Evolutionary conservation across 2,329 filamentous ascomycete genomes (phyloP).

Genomic region (Fusarium udum): DNA sequence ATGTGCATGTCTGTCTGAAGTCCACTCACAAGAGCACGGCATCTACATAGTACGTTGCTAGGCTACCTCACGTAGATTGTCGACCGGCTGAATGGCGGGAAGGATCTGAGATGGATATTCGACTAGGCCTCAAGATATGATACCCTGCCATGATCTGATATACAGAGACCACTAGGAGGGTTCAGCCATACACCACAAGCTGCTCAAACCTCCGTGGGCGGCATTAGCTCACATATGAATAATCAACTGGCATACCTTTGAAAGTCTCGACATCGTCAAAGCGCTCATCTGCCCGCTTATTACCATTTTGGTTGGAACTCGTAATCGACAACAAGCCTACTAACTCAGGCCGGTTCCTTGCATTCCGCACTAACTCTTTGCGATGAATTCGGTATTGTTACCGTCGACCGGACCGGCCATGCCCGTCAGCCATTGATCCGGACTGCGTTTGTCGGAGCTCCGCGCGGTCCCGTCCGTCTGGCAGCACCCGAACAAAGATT

Average conservation of each 20-base stretch:
- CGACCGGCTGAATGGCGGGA: constrained; percentile 1
- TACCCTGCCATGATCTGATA: constrained; percentile 10
- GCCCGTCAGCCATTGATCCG: constrained; percentile 31
- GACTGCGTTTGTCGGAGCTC: constrained; percentile 25
- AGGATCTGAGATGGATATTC: constrained; percentile 17
- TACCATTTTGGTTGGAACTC: background rate
- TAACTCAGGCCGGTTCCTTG: constrained; percentile 9
- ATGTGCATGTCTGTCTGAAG: background rate
- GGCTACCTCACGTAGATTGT: background rate
- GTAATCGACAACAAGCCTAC: background rate
- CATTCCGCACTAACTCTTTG: constrained; percentile 10
- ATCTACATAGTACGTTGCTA: background rate
- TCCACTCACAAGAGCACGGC: background rate
- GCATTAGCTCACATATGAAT: background rate
- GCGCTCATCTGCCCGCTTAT: background rate
- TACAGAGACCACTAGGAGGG: background rate
- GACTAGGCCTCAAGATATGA: background rate
- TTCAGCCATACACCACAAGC: background rate
- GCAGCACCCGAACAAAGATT: constrained; percentile 27
- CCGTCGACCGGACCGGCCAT: constrained; percentile 35
- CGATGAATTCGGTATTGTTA: background rate
- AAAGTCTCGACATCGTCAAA: constrained; percentile 8
- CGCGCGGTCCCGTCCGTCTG: constrained; percentile 35
- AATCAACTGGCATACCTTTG: background rate
- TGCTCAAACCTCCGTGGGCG: background rate